phyloP scores from a whole-genome alignment of 2,329 filamentous ascomycete genomes.

The Lecanicillium sp. region DNA sequence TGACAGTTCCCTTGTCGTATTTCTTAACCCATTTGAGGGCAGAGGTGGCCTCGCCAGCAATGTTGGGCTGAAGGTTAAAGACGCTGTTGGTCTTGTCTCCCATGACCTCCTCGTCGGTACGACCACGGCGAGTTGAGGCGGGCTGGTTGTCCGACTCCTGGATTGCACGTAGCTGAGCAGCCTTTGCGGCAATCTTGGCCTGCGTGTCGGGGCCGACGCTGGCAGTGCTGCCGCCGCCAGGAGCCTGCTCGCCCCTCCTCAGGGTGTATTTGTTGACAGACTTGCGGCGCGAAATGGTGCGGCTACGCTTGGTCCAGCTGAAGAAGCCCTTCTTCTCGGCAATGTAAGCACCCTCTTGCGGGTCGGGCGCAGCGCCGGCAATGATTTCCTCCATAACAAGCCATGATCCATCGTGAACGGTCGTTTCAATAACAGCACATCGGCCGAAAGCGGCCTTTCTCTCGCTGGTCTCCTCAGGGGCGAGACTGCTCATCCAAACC shows the following conservation, averaged over 20 bases:
- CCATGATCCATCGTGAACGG: conserved; percentile 77
- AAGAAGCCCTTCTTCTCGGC: conserved; percentile 95
- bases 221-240: conserved; percentile 60
- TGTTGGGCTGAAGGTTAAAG: conserved; percentile 77
- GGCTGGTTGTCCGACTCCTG: conserved; percentile 43
- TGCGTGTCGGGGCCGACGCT: conserved; percentile 89
- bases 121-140: conserved; percentile 42
- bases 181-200: conserved; percentile 86
- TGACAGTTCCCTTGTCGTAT: conserved; percentile 84
- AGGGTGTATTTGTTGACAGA: conserved; percentile 58
- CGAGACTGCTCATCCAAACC: conserved; percentile 98
- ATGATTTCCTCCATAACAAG: conserved; percentile 94
- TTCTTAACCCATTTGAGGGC: conserved; percentile 96
- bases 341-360: conserved; percentile 79
- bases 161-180: conserved; percentile 70
- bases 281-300: conserved; percentile 59
- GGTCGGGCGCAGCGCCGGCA: conserved; percentile 82
- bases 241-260: conserved; percentile 39
- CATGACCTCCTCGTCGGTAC: conserved; percentile 50
- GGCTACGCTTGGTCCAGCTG: conserved; percentile 70
- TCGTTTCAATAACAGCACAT: conserved; percentile 86
- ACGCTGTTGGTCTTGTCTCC: conserved; percentile 80
- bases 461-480: conserved; percentile 76
- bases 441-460: conserved; percentile 91
- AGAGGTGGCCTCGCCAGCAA: conserved; percentile 80